Base-by-base conservation (phyloP, 331 rosid species). In the Arachis monticola region DNA sequence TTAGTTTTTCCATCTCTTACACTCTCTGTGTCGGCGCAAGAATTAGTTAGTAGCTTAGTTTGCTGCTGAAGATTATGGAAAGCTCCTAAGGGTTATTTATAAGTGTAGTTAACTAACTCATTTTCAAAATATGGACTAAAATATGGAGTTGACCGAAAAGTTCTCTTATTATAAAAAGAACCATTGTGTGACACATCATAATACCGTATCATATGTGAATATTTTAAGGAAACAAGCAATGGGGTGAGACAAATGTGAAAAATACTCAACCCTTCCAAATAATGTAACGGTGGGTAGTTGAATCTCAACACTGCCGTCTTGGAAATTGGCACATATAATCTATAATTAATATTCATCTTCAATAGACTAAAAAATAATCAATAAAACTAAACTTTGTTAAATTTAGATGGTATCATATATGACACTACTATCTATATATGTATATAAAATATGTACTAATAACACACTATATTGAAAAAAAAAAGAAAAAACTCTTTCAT, bases 21-120 rank as follows among this genome's bases (percentile, higher is more conserved):
- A 41, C 4, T 3, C 5, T 41, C 45, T 41, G 4, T 41, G 45
- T 41, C 45, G 63, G 22, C 55, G 55, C n/a, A 61, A 73, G 56
- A 68, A 22, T 22, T 22, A 22, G 27, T 22, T 22, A 35, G 69
- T 46, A 50, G 59, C 31, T 80, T 59, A 9, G 22, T 47, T 73
- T 77, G 74, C 56, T 52, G 81, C 40, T 69, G 32, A 73, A 62
- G 59, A 69, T 22, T 22, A 22, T 77, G 45, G 67, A 63, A 51
- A n/a, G 5, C 55, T 44, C 6, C 12, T 14, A 10, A 11, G 42
- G 64, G 75, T 57, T 58, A 62, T 81, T 78, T 83, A 86, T 86
- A 83, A 3, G 38, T 66, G 69, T 31, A 47, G 67, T 32, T 60
- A 53, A 32, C 30, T 68, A 60, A 27, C 57, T 69, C 13, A 17